Evolutionary conservation across 1,284 basidiomycete genomes (phyloP), one percentile per base, ranked within the genome.

Genomic region (Leccinum olivaceoglutinosum): DNA sequence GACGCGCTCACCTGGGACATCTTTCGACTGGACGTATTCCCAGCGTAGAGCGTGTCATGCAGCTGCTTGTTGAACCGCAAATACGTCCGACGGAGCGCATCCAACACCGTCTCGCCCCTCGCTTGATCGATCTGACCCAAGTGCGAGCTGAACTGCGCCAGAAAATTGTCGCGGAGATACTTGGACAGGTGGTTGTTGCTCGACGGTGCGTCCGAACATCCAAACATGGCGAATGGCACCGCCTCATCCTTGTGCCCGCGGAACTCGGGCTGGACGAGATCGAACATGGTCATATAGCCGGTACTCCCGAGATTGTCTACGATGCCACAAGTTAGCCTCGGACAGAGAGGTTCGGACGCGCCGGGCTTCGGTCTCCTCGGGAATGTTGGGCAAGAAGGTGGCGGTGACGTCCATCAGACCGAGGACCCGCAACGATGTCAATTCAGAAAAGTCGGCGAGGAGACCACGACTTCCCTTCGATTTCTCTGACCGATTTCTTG

Each of bases 351-450:
- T 97, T 57, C 97, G 90, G 5, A 99, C 90, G 8, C 97, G 90
- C 36, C 94, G 88, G 62, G 96, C 90, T 63, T 96, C 93, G 65
- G 81, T 89, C 75, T 98, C 96, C 74, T 98, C 96, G 0, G 95
- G 95, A 34, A 96, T 83, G 59, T 87, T 87, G 5, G 80, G 88
- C 71, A 70, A 78, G 74, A 89, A 89, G 55, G 91, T 90, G 54
- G 96, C 89, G 4, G 96, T 98, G 65, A 99, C 94, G 75, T 99
- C 97, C 92, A 99, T 99, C 44, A 99, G 83, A 49, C 97, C 96
- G 2, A 99, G 84, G 21, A 21, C 21, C 21, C 21, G 21, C 21
- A 21, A 21, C 21, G 21, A 21, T 21, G 21, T 21, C 21, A 21
- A 21, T 21, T 21, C 21, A 21, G 21, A 21, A 21, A 21, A 21